Conservation (phyloP, 1,284 basidiomycete genomes). For the Pseudozyma flocculosa region DNA sequence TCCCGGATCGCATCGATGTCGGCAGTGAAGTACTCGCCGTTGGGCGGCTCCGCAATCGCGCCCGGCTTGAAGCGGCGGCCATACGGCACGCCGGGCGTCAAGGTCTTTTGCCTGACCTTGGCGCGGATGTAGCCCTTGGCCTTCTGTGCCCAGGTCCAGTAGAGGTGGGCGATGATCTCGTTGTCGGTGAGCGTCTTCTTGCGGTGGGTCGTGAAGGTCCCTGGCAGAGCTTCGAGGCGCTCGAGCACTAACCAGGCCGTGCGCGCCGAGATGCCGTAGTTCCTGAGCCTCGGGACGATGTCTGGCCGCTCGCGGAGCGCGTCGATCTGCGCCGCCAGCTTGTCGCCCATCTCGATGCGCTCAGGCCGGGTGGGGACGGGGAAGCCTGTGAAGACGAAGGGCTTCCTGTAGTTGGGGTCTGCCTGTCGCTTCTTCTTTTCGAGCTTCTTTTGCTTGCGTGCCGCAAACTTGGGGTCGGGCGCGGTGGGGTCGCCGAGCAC, state of each 20-base stretch:
- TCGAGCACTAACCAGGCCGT: background rate
- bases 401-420: no score
- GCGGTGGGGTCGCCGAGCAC: background rate
- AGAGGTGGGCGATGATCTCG: no score
- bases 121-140: no score
- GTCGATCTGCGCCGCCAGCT: constrained; percentile 10
- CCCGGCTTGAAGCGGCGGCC: no score
- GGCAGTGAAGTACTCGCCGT: background rate
- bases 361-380: background rate
- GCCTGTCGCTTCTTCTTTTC: background rate
- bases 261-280: constrained; percentile 13
- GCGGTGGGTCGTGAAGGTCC: no score
- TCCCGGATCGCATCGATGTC: background rate
- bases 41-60: no score
- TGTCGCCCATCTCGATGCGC: background rate
- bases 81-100: no score
- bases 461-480: no score
- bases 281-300: constrained; percentile 11
- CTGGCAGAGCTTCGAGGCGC: background rate
- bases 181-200: no score
- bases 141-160: no score
- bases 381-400: background rate
- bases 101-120: no score
- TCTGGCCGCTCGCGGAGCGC: constrained; percentile 9
- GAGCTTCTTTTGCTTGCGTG: background rate